Evolutionary conservation across 345 rosid species (phyloP).

Genomic region (Eucalyptus cladocalyx): DNA sequence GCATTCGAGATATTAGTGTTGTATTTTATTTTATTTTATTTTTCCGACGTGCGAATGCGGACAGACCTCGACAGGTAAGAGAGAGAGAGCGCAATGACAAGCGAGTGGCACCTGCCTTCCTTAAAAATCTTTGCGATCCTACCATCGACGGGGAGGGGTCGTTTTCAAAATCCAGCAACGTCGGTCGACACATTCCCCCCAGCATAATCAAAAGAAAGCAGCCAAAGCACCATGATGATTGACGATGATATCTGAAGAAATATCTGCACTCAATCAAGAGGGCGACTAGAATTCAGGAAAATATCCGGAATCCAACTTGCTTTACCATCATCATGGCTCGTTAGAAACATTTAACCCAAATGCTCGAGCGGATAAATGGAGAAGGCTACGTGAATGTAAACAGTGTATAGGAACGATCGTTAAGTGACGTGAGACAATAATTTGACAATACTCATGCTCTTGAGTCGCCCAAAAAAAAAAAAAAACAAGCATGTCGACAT

Average conservation of each 20-base stretch:
- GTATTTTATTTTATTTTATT: background rate
- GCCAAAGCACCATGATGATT: background rate
- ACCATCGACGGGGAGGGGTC: background rate
- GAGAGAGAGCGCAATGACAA: background rate
- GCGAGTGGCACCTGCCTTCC: background rate
- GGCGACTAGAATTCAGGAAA: background rate
- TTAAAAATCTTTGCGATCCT: background rate
- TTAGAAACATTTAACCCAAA: background rate
- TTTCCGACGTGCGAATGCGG: too few relatives aligned
- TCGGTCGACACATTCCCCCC: background rate
- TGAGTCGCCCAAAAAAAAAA: background rate
- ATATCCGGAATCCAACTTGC: background rate
- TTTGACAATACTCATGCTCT: background rate
- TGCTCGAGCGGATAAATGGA: accelerated
- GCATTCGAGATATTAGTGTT: background rate
- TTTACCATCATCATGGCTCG: background rate
- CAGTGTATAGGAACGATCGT: accelerated
- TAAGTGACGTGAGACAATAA: background rate
- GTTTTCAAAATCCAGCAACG: background rate
- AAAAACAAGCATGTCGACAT: accelerated
- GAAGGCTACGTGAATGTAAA: background rate
- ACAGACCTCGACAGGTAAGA: background rate
- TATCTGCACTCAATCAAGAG: background rate
- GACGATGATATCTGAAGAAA: background rate
- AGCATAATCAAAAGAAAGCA: background rate